These are phyloP conservation scores for Xylariaceae sp. DNA, from an alignment of 2,329 filamentous ascomycete species.

Conservation along the genomic window DNA sequence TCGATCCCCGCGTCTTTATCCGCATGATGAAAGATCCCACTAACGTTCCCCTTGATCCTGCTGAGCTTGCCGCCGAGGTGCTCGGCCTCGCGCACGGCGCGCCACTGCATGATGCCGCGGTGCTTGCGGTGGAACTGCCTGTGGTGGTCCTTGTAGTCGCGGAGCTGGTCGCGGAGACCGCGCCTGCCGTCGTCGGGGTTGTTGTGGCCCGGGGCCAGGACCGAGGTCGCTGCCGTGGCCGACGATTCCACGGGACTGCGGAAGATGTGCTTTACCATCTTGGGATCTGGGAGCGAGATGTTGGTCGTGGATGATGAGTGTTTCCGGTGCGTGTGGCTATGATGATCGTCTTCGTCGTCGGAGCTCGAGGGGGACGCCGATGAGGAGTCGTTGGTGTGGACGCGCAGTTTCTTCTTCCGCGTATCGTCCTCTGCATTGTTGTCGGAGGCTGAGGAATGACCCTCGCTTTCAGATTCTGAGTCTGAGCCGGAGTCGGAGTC, in stretches of 20 bases:
- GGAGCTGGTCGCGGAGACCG: conserved; percentile 53
- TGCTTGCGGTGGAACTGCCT: conserved; percentile 67
- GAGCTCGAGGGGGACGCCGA: conserved; percentile 34
- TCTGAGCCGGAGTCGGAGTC: conserved; percentile 29
- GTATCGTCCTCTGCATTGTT: conserved; percentile 39
- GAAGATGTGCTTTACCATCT: conserved; percentile 41
- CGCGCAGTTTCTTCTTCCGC: conserved; percentile 34
- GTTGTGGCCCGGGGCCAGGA: conserved; percentile 42
- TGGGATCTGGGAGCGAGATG: conserved; percentile 31
- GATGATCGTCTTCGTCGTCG: conserved; percentile 40
- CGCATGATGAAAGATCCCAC: conserved; percentile 60
- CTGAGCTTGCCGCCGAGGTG: conserved; percentile 55
- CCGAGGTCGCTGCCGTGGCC: conserved; percentile 33
- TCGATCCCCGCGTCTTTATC: conserved; percentile 64
- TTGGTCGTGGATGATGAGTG: conserved; percentile 15
- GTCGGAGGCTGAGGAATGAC: conserved; percentile 22
- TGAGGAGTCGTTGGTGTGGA: conserved; percentile 40
- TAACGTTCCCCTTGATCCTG: conserved; percentile 62
- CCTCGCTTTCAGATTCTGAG: conserved; percentile 23
- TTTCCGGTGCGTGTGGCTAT: background rate
- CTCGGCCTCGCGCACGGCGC: conserved; percentile 53
- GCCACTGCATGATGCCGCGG: conserved; percentile 74
- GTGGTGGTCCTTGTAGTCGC: conserved; percentile 62
- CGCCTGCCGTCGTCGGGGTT: conserved; percentile 46
- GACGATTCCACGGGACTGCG: conserved; percentile 38